Conservation (phyloP, 148 eudicot species). For the Amaranthus hypochondriacus region DNA sequence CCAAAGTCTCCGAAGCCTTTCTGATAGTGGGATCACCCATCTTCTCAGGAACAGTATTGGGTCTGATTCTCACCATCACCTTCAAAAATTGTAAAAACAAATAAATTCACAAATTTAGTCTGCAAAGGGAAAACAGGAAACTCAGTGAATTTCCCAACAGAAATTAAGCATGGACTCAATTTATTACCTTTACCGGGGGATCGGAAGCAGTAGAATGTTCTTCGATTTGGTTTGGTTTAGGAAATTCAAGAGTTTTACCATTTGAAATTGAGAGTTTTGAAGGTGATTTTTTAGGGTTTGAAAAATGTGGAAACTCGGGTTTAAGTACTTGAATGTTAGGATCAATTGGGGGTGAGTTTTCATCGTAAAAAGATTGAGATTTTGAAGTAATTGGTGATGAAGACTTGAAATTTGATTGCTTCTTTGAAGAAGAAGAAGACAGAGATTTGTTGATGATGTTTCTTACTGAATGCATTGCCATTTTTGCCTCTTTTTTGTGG, state of each 20-base stretch:
- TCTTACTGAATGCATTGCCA: slow-evolving; percentile 53
- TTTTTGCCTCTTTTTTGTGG: slow-evolving; percentile 14
- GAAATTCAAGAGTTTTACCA: slow-evolving; percentile 20
- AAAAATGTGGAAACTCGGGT: slow-evolving; percentile 14
- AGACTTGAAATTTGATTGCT: slow-evolving; percentile 24
- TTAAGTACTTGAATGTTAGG: slow-evolving; percentile 51
- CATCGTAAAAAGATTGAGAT: slow-evolving; percentile 35
- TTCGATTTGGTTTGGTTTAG: slow-evolving; percentile 21
- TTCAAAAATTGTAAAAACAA: slow-evolving; percentile 20
- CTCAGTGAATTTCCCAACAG: neutral
- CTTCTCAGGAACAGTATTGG: slow-evolving; percentile 47
- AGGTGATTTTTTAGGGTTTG: slow-evolving; percentile 19
- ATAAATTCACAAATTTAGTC: neutral
- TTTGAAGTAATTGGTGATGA: slow-evolving; percentile 25
- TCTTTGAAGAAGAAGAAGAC: slow-evolving; percentile 29
- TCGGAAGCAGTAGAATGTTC: slow-evolving; percentile 25
- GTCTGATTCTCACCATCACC: slow-evolving; percentile 73
- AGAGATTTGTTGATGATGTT: slow-evolving; percentile 62
- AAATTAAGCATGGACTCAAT: neutral
- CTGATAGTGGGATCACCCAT: slow-evolving; percentile 46
- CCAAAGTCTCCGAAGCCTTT: slow-evolving; percentile 50
- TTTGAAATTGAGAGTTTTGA: slow-evolving; percentile 15
- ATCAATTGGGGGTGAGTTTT: slow-evolving; percentile 66
- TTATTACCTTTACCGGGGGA: slow-evolving; percentile 72
- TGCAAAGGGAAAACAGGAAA: neutral